Evolutionary conservation across 805 yeast genomes (phyloP).

Genomic region (Maudiozyma bulderi): DNA sequence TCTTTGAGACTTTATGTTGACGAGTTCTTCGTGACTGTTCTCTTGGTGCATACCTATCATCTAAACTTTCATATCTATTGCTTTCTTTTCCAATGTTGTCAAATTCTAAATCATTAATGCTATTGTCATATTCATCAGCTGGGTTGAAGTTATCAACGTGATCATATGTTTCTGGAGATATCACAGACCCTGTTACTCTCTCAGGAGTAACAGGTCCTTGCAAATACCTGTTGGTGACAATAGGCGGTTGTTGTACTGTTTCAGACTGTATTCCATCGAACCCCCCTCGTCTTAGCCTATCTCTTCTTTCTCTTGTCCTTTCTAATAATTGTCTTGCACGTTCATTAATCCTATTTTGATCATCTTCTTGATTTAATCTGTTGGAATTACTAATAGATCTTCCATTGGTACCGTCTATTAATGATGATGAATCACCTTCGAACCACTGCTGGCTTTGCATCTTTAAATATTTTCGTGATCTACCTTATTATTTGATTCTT

Average conservation of each 20-base stretch:
- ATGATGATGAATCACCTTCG: not conserved
- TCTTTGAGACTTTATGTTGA: not conserved
- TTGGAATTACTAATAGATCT: constrained; percentile 15
- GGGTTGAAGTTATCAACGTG: no score
- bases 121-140: no score
- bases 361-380: constrained; percentile 14
- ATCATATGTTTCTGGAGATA: no score
- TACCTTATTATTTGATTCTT: not conserved
- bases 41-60: not conserved
- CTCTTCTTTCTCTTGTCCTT: constrained; percentile 24
- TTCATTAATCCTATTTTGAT: constrained; percentile 21
- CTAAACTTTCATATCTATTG: not conserved
- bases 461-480: not conserved
- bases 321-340: constrained; percentile 23
- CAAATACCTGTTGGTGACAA: not conserved
- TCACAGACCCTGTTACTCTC: not conserved
- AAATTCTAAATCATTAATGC: no score
- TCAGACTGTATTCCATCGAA: not conserved
- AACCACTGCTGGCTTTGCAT: constrained; percentile 6
- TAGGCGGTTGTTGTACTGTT: not conserved
- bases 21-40: not conserved
- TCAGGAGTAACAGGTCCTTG: not conserved
- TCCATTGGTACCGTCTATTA: not conserved
- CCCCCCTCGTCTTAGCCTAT: constrained; percentile 3
- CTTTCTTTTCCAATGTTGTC: no score